A percentile compares a stretch with the other conserved stretches of the same genome.
Evolutionary conservation across 495 filamentous ascomycete genomes (phyloP).

Genomic region (Penicillium manginii): DNA sequence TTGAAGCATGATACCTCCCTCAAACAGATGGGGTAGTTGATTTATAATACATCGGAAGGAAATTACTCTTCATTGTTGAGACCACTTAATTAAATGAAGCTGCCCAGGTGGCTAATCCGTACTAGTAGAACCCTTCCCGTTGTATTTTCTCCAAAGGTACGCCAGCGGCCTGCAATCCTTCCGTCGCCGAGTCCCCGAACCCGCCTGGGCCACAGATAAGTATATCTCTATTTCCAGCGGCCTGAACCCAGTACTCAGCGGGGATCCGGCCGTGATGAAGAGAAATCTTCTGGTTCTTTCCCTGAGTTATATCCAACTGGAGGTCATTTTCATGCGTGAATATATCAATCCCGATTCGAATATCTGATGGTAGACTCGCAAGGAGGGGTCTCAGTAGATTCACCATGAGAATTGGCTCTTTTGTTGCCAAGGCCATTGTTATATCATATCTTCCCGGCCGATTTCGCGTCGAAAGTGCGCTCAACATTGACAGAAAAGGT

Average conservation of each 20-base stretch:
- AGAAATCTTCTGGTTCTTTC: not conserved
- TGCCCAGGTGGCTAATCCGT: not conserved
- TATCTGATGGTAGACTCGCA: not conserved
- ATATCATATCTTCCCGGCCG: not conserved
- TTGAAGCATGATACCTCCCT: not conserved
- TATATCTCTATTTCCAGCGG: conserved; percentile 11
- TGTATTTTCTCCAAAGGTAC: conserved; percentile 16
- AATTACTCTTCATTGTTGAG: no score
- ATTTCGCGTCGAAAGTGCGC: conserved; percentile 10
- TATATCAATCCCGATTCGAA: conserved; percentile 8
- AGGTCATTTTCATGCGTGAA: not conserved
- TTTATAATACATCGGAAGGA: no score
- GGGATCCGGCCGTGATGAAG: conserved; percentile 11
- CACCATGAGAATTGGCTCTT: conserved; percentile 20
- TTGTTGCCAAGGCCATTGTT: conserved; percentile 15
- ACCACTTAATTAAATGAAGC: not conserved
- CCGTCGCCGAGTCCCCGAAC: conserved; percentile 17
- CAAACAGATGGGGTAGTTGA: no score
- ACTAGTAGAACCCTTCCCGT: conserved; percentile 23
- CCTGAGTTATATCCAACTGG: not conserved
- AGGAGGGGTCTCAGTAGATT: conserved; percentile 10
- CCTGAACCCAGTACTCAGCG: conserved; percentile 3
- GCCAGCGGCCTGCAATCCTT: conserved; percentile 15
- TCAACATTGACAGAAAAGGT: conserved; percentile 23
- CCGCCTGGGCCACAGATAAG: conserved; percentile 23